Conservation (phyloP, 208 protist genomes). For the Trypanosoma brucei region DNA sequence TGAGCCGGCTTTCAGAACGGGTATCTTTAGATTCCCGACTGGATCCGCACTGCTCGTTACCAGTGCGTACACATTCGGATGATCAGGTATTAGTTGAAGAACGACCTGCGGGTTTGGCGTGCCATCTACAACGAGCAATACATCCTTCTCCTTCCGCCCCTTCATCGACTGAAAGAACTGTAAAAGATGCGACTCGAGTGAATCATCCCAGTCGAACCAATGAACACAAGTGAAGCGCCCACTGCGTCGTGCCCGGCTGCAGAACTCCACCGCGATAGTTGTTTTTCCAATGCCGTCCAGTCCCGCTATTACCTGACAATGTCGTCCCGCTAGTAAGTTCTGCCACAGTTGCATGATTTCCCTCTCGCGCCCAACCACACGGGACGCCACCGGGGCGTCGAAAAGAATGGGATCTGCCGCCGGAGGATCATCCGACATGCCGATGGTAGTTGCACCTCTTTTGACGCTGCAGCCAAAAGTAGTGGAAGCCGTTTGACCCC, state of each 20-base stretch:
- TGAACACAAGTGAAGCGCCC: slow-evolving; percentile 84
- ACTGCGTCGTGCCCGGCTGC: slow-evolving; percentile 58
- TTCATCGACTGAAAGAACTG: slow-evolving; percentile 75
- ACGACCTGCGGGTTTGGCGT: slow-evolving; percentile 28
- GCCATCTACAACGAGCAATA: slow-evolving; percentile 82
- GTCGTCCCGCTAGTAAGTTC: slow-evolving; percentile 61
- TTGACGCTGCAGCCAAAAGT: neutral
- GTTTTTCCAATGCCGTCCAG: slow-evolving; percentile 87
- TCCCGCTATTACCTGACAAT: slow-evolving; percentile 60
- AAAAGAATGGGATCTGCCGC: slow-evolving; percentile 64
- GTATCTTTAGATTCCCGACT: slow-evolving; percentile 17
- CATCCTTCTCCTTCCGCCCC: slow-evolving; percentile 68
- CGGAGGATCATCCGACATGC: slow-evolving; percentile 8
- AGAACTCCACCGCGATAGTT: slow-evolving; percentile 79
- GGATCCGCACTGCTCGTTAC: slow-evolving; percentile 45
- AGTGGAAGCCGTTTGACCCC: neutral
- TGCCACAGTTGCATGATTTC: slow-evolving; percentile 81
- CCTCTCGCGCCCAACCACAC: slow-evolving; percentile 53
- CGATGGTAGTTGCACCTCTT: slow-evolving; percentile 10
- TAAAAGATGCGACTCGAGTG: slow-evolving; percentile 34
- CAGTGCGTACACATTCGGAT: slow-evolving; percentile 61
- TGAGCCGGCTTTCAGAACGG: slow-evolving; percentile 28
- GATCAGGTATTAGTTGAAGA: slow-evolving; percentile 39
- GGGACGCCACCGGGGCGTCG: slow-evolving; percentile 45
- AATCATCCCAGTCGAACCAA: slow-evolving; percentile 61